Base-by-base conservation (phyloP, 306 rosid genomes). In the Trifolium pratense region DNA sequence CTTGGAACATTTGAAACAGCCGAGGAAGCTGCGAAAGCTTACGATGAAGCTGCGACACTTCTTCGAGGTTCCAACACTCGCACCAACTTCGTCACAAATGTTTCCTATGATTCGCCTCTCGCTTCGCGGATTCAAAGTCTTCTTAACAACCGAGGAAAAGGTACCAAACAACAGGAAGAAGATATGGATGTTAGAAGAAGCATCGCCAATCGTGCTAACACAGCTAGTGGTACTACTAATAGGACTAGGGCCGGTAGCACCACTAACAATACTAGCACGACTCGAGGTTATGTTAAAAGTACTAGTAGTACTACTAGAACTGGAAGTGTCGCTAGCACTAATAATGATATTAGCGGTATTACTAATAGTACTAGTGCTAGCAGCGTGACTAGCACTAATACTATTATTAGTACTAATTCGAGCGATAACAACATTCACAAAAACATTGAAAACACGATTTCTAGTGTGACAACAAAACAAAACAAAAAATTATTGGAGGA, bases 11-110 rank as follows among this genome's bases (percentile, higher is more conserved):
- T 84, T 71, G 91, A 92, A 72, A 88, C 95, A 1, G 96, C 96
- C 1, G 98, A 92, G 57, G 95, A 88, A 40, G 98, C 98, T 3
- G 98, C 98, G 2, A 85, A 92, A 25, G 92, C 98, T 6, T 92
- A 92, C 9, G 98, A 92, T 15, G 91, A 92, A 86, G 98, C 98
- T 7, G 98, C 98, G 7, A 88, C 90, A 62, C 96, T 92, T 60
- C 98, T 92, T 68, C 88, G 98, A 0, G 98, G 98, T 2, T 87
- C 96, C 34, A 87, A 87, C 45, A 80, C 98, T 14, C 92, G 92
- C 6, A 92, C 96, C 73, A 92, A 92, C 86, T 92, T 92, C 89
- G 71, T 78, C 53, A 86, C 98, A 2, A 83, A 77, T 16, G 88
- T 88, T 10, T 88, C 92, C 9, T 17, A 70, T 4, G 87, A 90